phyloP scores from a whole-genome alignment of 2,329 filamentous ascomycete genomes.

The Atkinsonella texensis region DNA sequence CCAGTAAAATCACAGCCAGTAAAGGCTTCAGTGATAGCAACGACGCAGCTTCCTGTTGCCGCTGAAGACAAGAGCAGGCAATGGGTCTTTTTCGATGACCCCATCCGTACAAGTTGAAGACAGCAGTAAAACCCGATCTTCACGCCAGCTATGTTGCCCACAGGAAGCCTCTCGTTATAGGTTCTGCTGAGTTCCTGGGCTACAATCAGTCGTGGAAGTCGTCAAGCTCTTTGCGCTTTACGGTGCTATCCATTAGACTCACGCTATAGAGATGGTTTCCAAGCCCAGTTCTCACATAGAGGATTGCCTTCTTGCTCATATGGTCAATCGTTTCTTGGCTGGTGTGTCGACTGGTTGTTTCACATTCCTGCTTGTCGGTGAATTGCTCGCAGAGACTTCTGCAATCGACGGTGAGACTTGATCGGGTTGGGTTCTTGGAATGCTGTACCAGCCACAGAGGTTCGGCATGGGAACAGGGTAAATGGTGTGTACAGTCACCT shows the following conservation, averaged over 20 bases:
- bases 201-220: conserved; percentile 77
- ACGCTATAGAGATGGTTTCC: conserved; percentile 70
- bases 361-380: conserved; percentile 58
- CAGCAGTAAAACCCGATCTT: conserved; percentile 68
- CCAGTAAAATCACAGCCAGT: conserved; percentile 70
- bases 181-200: conserved; percentile 60
- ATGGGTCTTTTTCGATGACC: conserved; percentile 53
- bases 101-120: conserved; percentile 65
- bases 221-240: conserved; percentile 72
- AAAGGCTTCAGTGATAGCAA: conserved; percentile 83
- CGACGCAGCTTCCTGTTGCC: conserved; percentile 80
- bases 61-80: conserved; percentile 58
- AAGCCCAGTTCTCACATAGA: conserved; percentile 75
- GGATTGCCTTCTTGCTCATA: conserved; percentile 61
- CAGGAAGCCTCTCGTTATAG: conserved; percentile 65
- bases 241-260: conserved; percentile 51
- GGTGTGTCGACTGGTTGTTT: conserved; percentile 59
- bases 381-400: conserved; percentile 59
- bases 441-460: conserved; percentile 68
- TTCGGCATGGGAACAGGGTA: conserved; percentile 69
- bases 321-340: conserved; percentile 60
- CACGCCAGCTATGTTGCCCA: conserved; percentile 80
- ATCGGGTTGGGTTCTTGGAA: conserved; percentile 74
- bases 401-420: conserved; percentile 57
- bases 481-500: conserved; percentile 43